Evolutionary conservation across 306 rosid genomes (phyloP).

Genomic region (Styphnolobium japonicum): DNA sequence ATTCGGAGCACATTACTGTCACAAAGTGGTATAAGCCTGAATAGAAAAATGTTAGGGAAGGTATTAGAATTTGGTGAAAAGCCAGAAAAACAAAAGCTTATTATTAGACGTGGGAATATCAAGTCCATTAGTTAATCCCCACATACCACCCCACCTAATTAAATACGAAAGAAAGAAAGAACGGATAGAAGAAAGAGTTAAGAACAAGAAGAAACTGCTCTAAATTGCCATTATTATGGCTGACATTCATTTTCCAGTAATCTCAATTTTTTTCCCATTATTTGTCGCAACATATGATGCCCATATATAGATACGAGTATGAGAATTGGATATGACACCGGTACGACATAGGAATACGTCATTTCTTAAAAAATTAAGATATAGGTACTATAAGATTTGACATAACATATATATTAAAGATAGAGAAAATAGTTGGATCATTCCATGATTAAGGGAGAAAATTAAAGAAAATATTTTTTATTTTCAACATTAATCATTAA

Average conservation of each 20-base stretch:
- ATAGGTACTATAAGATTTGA: no score
- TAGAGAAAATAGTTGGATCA: no score
- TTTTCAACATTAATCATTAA: no score
- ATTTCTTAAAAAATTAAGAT: no score
- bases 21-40: constrained; percentile 18
- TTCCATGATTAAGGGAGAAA: no score
- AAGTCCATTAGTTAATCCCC: constrained; percentile 23
- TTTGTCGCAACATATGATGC: background rate
- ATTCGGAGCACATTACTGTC: constrained; percentile 22
- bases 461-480: no score
- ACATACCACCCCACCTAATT: constrained; percentile 11
- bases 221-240: constrained; percentile 18
- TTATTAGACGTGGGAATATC: constrained; percentile 1
- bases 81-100: background rate
- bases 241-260: constrained; percentile 17
- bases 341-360: no score
- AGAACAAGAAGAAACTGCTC: background rate
- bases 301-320: no score
- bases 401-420: no score
- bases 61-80: constrained; percentile 22
- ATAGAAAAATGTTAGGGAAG: background rate
- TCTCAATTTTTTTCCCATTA: background rate
- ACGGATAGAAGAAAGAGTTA: background rate
- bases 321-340: no score
- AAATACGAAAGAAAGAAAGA: background rate